Evolutionary conservation across 257 asterid genomes (phyloP).

Genomic region (Handroanthus guayacan): DNA sequence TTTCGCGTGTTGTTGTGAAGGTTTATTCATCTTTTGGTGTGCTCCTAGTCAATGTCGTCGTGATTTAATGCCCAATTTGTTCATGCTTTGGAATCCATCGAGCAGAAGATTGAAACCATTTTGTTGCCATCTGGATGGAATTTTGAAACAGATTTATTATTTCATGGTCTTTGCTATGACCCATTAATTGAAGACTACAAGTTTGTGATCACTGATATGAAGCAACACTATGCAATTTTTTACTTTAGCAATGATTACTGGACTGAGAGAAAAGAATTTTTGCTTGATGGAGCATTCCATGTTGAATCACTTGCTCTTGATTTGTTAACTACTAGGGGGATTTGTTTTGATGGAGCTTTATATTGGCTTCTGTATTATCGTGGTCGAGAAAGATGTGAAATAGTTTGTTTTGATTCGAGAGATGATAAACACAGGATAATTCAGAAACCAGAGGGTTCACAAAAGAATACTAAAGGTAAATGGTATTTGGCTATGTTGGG

Average conservation of each 20-base stretch:
- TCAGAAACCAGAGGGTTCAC: background rate
- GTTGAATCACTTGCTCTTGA: too few relatives aligned
- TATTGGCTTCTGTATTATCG: background rate
- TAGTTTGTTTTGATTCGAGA: slow-evolving; percentile 1
- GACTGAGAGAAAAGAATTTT: slow-evolving; percentile 1
- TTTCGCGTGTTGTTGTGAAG: background rate
- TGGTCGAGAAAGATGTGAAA: too few relatives aligned
- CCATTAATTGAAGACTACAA: slow-evolving; percentile 15
- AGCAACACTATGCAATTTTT: background rate
- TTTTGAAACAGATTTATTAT: too few relatives aligned
- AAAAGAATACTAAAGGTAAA: too few relatives aligned
- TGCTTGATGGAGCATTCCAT: too few relatives aligned
- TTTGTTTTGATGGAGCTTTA: background rate
- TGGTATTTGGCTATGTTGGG: background rate
- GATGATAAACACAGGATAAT: background rate
- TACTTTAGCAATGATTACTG: background rate
- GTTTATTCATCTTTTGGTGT: background rate
- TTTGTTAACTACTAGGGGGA: background rate
- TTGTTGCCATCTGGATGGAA: background rate
- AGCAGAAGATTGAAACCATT: background rate
- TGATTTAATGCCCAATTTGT: background rate
- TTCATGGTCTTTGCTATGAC: slow-evolving; percentile 14
- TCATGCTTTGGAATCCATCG: slow-evolving; percentile 26
- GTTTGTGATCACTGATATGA: background rate
- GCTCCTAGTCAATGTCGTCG: too few relatives aligned